Evolutionary conservation across 805 yeast genomes (phyloP).

Genomic region (Lachancea sp.): DNA sequence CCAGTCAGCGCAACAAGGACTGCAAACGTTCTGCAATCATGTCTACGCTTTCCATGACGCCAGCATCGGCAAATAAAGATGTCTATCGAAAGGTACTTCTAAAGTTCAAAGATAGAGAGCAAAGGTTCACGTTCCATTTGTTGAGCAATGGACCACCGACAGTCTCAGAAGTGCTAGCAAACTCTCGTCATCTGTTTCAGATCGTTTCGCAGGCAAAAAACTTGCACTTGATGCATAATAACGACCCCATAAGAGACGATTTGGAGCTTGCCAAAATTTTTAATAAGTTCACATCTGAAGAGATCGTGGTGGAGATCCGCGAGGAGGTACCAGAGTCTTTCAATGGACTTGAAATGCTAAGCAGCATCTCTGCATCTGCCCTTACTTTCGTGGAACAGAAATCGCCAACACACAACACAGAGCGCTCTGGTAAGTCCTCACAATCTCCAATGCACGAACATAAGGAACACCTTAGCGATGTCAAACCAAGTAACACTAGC

Average conservation of each 20-base stretch:
- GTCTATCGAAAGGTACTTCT: conserved; percentile 38
- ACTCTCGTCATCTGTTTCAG: conserved; percentile 69
- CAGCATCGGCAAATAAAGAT: conserved; percentile 33
- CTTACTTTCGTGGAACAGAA: not conserved
- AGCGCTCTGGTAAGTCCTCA: not conserved
- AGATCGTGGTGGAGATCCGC: conserved; percentile 38
- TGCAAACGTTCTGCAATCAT: conserved; percentile 16
- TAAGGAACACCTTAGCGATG: not conserved
- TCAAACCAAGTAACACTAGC: not conserved
- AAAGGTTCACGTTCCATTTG: conserved; percentile 61
- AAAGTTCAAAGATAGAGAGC: conserved; percentile 45
- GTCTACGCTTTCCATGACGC: conserved; percentile 31
- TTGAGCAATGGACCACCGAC: conserved; percentile 75
- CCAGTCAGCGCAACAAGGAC: conserved; percentile 8
- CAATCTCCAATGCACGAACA: not conserved
- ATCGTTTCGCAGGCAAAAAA: conserved; percentile 27
- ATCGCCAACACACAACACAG: not conserved
- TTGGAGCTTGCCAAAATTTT: conserved; percentile 43
- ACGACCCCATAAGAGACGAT: conserved; percentile 36
- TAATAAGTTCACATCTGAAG: conserved; percentile 28
- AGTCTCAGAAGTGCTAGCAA: conserved; percentile 65
- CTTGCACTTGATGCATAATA: conserved; percentile 19
- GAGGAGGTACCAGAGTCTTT: conserved; percentile 11
- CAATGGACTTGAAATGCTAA: conserved; percentile 26
- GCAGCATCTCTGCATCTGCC: conserved; percentile 23